Evolutionary conservation across 1,139 yeast genomes (phyloP).

Genomic region (Blastobotrys niveus): DNA sequence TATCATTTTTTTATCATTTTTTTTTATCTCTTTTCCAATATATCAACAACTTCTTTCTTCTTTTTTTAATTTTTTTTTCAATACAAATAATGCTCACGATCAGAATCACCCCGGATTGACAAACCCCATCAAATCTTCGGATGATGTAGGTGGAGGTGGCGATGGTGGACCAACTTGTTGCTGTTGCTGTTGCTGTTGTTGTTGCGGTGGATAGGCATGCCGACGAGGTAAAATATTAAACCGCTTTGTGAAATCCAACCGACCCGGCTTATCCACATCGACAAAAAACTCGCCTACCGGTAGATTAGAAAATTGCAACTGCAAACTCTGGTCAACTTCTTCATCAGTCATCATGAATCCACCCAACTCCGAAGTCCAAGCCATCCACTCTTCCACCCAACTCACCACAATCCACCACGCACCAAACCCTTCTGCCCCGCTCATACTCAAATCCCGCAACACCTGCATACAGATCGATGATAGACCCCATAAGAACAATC

Average conservation of each 20-base stretch:
- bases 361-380: constrained; percentile 65
- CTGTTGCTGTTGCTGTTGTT: not conserved
- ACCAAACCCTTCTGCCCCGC: constrained; percentile 59
- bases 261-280: not conserved
- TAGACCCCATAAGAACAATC: constrained; percentile 50
- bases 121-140: no score
- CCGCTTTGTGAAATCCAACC: not conserved
- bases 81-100: no score
- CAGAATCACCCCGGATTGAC: no score
- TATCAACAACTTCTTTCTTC: no score
- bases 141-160: constrained; percentile 1
- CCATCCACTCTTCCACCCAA: constrained; percentile 71
- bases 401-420: constrained; percentile 76
- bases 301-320: not conserved
- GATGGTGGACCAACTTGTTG: not conserved
- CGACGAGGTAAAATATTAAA: no score
- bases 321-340: constrained; percentile 4
- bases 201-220: no score
- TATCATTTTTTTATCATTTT: no score
- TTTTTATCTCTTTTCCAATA: no score
- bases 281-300: no score
- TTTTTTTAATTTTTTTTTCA: no score
- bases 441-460: constrained; percentile 55
- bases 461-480: constrained; percentile 57
- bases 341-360: constrained; percentile 42